Evolutionary conservation across 2,329 filamentous ascomycete genomes (phyloP).

Genomic region (Arachnomyces sp.): DNA sequence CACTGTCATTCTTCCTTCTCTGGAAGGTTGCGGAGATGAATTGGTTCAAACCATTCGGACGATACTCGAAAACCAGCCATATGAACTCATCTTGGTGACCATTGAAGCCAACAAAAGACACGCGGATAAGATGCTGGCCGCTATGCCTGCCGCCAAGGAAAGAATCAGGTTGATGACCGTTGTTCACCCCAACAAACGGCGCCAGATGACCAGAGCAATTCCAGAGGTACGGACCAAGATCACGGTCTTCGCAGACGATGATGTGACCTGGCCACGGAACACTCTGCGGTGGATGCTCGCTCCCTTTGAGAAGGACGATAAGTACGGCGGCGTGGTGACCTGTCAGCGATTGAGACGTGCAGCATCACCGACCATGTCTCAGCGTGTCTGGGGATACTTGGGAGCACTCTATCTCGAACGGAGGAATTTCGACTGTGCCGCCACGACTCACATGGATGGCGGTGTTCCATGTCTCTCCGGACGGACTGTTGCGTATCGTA

Average conservation of each 20-base stretch:
- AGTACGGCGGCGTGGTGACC: constrained; percentile 84
- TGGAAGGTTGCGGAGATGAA: constrained; percentile 79
- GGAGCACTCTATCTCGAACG: constrained; percentile 88
- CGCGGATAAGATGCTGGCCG: constrained; percentile 54
- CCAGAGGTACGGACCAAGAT: constrained; percentile 76
- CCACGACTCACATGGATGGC: constrained; percentile 89
- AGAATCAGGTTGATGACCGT: constrained; percentile 69
- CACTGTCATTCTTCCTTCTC: constrained; percentile 87
- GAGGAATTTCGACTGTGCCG: constrained; percentile 93
- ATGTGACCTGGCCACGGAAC: constrained; percentile 84
- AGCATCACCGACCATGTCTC: constrained; percentile 50
- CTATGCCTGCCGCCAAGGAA: constrained; percentile 51
- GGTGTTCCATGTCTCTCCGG: constrained; percentile 96
- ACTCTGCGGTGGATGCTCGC: constrained; percentile 87
- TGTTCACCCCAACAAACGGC: constrained; percentile 85
- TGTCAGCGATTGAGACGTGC: constrained; percentile 77
- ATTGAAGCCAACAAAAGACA: constrained; percentile 69
- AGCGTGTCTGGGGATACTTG: constrained; percentile 75
- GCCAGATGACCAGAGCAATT: constrained; percentile 86
- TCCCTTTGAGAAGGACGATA: constrained; percentile 70
- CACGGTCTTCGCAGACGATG: constrained; percentile 90
- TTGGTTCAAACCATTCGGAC: constrained; percentile 67
- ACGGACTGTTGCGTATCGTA: constrained; percentile 84
- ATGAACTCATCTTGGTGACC: constrained; percentile 75
- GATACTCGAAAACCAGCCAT: constrained; percentile 48